Percentiles rank a stretch among this genome's conserved stretches.
Evolutionary conservation across 2,329 filamentous ascomycete genomes (phyloP).

Genomic region (Phaeophleospora eucalypticola): DNA sequence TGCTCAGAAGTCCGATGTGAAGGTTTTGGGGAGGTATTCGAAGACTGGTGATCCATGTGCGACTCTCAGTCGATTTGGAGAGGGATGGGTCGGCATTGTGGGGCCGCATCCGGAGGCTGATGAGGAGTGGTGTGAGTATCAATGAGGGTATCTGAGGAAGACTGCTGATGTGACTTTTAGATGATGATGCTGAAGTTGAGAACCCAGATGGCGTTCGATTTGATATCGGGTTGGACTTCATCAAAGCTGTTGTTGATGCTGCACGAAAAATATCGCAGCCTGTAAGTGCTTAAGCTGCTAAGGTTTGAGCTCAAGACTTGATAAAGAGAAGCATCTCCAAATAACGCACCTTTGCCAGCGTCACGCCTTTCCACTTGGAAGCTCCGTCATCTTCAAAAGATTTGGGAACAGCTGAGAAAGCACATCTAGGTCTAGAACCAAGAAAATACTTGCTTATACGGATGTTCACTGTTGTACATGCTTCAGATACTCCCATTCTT

Average conservation of each 20-base stretch:
- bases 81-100: conserved; percentile 21
- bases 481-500: too few species aligned
- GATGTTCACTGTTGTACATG: too few species aligned
- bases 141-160: background rate
- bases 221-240: conserved; percentile 19
- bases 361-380: too few species aligned
- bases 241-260: conserved; percentile 11
- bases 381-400: too few species aligned
- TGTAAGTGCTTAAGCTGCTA: too few species aligned
- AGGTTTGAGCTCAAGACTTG: too few species aligned
- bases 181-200: conserved; percentile 6
- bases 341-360: too few species aligned
- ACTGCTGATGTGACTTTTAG: conserved; percentile 8
- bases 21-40: conserved; percentile 20
- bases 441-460: too few species aligned
- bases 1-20: conserved; percentile 7
- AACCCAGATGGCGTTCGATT: conserved; percentile 17
- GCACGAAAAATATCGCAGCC: too few species aligned
- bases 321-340: too few species aligned
- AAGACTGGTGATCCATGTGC: conserved; percentile 19
- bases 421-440: too few species aligned
- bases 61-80: conserved; percentile 14
- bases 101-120: conserved; percentile 23
- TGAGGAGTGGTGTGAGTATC: conserved; percentile 21
- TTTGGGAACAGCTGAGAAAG: too few species aligned